Evolutionary conservation across 768 basidiomycete species (phyloP).

Genomic region (Lactifluus volemus): DNA sequence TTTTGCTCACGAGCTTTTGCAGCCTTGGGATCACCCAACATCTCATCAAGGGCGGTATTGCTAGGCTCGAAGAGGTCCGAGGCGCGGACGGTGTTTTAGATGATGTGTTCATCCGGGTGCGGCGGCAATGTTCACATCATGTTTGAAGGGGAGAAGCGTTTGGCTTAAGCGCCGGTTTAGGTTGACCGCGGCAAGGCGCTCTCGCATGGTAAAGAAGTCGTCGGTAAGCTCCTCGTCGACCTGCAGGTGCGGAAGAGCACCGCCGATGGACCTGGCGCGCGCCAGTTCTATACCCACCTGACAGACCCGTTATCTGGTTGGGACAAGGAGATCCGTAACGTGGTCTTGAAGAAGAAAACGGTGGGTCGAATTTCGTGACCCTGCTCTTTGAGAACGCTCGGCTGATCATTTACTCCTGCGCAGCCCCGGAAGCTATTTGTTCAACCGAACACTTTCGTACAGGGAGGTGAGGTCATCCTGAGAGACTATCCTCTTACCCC

Average conservation of each 20-base stretch:
- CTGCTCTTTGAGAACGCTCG: background rate
- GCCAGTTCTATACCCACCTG: constrained; percentile 67
- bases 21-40: constrained; percentile 80
- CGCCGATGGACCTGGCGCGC: constrained; percentile 75
- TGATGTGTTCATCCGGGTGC: constrained; percentile 60
- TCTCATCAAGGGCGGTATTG: constrained; percentile 63
- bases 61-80: constrained; percentile 58
- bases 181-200: constrained; percentile 66
- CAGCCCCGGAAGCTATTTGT: constrained; percentile 82
- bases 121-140: background rate
- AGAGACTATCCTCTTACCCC: constrained; percentile 72
- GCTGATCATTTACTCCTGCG: background rate
- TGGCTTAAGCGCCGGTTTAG: constrained; percentile 28
- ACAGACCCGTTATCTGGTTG: constrained; percentile 65
- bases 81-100: constrained; percentile 48
- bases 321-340: constrained; percentile 66
- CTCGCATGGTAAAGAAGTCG: constrained; percentile 51
- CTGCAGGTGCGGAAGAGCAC: constrained; percentile 82
- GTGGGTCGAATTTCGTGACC: constrained; percentile 33
- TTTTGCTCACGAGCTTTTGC: constrained; percentile 3
- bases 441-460: constrained; percentile 70
- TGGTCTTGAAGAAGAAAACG: constrained; percentile 73
- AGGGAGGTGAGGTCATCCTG: constrained; percentile 57
- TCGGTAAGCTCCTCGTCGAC: constrained; percentile 67
- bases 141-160: background rate